Base-by-base conservation (phyloP, 164 flowering plant species). In the Tinospora cordifolia region DNA sequence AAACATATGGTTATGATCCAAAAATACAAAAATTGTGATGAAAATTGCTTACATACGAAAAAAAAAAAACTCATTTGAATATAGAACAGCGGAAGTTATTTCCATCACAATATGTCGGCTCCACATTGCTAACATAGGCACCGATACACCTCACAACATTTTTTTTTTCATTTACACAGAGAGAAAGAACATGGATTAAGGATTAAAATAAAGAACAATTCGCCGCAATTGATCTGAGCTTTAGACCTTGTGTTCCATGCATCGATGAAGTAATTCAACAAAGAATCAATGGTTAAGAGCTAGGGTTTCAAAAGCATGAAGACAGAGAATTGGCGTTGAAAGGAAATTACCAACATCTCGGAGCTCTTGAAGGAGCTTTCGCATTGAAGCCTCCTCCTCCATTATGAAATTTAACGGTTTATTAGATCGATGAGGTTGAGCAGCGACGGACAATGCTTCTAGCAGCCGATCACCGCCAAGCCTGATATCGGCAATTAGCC, bases 391-490 rank as follows among this genome's bases (percentile, higher is more conserved):
- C 47, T 92, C 97, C 72, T 94, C 94, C 71, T 85, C 79, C 67
- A 70, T 40, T 73, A 94, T 87, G 47, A 89, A 71, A 34, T 88
- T 71, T 38, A 86, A 47, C 8, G 90, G 84, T 68, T 83, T 88
- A 57, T 74, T 76, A 64, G 86, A 79, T 67, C 80, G 87, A 68
- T 81, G 86, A 69, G 87, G 83, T 59, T 85, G 81, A 3, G 86
- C 80, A 2, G 88, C 68, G 25, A 82, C 75, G 72, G 89, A 89
- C 15, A 95, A 78, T 8, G 93, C 96, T 77, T 95, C 98, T 5
- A 95, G 84, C 25, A 92, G 78, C 14, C 97, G 91, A 71, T 95
- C 97, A 11, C 91, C 94, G 13, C 93, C 93, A n/a, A 92, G 73
- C 59, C 97, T 75, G n/a, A 95, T 80, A 70, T 95, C 97, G 1